Conservation (phyloP, 441 rosid genomes). For the Populus hybrid region DNA sequence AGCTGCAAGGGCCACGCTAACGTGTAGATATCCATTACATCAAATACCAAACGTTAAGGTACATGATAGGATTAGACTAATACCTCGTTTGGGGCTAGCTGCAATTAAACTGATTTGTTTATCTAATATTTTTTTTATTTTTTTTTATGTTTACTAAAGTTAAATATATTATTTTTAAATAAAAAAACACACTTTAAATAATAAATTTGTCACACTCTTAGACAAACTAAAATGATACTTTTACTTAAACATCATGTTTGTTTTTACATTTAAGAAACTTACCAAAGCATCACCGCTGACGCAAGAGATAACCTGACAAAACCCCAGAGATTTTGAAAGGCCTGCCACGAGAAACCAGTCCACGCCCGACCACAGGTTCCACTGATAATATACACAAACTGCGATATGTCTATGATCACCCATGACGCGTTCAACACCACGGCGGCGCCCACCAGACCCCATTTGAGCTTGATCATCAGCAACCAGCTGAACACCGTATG, state of each 20-base stretch:
- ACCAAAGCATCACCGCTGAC: slow-evolving; percentile 69
- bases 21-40: background rate
- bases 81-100: no score
- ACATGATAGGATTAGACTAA: no score
- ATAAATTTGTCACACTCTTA: no score
- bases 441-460: slow-evolving; percentile 55
- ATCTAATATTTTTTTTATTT: no score
- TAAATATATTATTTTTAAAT: no score
- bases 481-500: slow-evolving; percentile 32
- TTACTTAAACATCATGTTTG: no score
- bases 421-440: slow-evolving; percentile 47
- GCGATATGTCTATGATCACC: slow-evolving; percentile 42
- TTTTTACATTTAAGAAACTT: background rate
- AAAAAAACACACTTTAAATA: no score
- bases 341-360: slow-evolving; percentile 47
- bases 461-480: slow-evolving; percentile 33
- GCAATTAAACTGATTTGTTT: no score
- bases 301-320: slow-evolving; percentile 52
- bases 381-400: slow-evolving; percentile 39
- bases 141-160: no score
- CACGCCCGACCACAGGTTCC: slow-evolving; percentile 50
- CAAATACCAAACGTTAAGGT: no score
- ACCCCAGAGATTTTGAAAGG: slow-evolving; percentile 44
- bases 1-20: background rate
- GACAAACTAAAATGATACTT: no score